Percentiles rank a stretch among this genome's conserved stretches.
These are phyloP conservation scores for Trichophyton benhamiae DNA, from an alignment of 2,329 filamentous ascomycete species.

Conservation along the genomic window DNA sequence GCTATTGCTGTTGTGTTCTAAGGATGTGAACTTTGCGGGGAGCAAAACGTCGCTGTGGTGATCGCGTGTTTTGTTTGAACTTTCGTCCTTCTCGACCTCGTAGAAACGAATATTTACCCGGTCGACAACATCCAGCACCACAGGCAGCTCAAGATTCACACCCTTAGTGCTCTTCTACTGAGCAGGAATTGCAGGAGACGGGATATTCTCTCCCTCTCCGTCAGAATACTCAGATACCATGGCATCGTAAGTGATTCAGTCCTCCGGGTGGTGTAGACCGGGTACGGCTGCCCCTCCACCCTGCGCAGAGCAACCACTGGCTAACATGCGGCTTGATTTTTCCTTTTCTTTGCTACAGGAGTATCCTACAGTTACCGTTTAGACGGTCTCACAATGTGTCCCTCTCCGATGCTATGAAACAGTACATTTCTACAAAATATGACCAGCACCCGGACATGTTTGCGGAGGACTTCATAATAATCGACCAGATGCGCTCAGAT, in stretches of 20 bases:
- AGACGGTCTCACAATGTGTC: slow-evolving; percentile 69
- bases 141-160: neutral
- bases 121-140: neutral
- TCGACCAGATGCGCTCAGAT: slow-evolving; percentile 70
- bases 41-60: neutral
- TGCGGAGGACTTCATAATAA: slow-evolving; percentile 69
- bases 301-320: neutral
- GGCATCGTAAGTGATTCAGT: neutral
- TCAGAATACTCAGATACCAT: neutral
- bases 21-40: neutral
- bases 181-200: neutral
- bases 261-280: neutral
- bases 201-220: neutral
- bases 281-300: neutral
- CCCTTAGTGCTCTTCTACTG: neutral
- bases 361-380: slow-evolving; percentile 66
- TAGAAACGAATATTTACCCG: neutral
- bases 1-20: too few species aligned
- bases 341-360: slow-evolving; percentile 19
- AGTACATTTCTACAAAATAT: slow-evolving; percentile 97
- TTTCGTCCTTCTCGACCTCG: neutral
- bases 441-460: slow-evolving; percentile 99
- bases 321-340: neutral
- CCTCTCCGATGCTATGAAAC: slow-evolving; percentile 69
- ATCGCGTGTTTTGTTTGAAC: neutral